Evolutionary conservation across 495 filamentous ascomycete genomes (phyloP), one percentile per base, ranked within the genome.

Genomic region (Pseudoneurospora amorphoporcata): DNA sequence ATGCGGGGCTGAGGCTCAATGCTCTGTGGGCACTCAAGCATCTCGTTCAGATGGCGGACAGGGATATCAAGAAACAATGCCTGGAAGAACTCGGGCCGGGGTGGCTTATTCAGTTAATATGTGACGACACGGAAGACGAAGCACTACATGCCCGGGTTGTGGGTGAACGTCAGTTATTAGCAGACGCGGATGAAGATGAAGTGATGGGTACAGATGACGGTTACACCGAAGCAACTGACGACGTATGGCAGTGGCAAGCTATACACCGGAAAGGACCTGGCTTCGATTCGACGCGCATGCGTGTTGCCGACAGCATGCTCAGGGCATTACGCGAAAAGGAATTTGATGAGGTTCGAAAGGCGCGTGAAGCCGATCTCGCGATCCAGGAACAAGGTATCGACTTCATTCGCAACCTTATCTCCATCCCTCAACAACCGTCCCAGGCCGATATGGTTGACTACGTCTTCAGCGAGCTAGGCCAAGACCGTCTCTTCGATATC

Each of bases 11-110:
- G 47, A 87, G 92, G 65, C 84, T 95, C 14, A 92, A 93, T 73
- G 92, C 93, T 9, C 80, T 99, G 10, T 98, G 95, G 95, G 94
- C 93, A 23, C 84, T 99, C 68, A 98, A 98, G 77, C 92, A 97
- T 81, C 82, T 97, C 39, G 90, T 95, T 8, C 85, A 89, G 58
- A 86, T 87, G 39, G 87, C 91, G 2, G 83, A 87, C 32, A 88
- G 89, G 68, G 87, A 90, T 17, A 83, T 91, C 69, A 95, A 94
- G 81, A 90, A 90, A 75, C 87, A 86, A 68, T 90, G 92, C 68
- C 82, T 98, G 35, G 89, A 95, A 61, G 90, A 92, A 72, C 84
- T 98, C 5, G 89, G 89, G 9, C 86, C 92, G 1, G 88, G 87
- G 19, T 97, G 92, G 92, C 87, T 98, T 40, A 86, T 94, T 73